Conservation (phyloP, 495 filamentous ascomycete species). For the Annulohypoxylon nitens region DNA sequence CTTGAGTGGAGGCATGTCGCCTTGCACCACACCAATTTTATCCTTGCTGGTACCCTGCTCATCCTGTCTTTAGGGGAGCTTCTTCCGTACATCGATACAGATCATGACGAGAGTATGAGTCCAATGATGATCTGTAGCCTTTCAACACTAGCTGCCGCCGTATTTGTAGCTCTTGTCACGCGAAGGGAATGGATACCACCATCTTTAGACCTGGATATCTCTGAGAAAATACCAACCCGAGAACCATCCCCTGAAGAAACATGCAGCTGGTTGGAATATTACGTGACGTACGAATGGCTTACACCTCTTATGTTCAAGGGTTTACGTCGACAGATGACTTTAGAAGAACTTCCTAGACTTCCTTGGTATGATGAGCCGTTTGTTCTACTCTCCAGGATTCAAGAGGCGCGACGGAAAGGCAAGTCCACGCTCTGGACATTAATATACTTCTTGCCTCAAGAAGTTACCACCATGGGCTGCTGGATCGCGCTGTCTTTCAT, state of each 20-base stretch:
- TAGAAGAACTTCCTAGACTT: constrained; percentile 62
- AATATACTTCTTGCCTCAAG: constrained; percentile 53
- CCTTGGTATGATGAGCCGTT: constrained; percentile 65
- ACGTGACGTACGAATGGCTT: constrained; percentile 64
- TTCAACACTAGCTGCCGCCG: constrained; percentile 47
- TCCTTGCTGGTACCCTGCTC: constrained; percentile 47
- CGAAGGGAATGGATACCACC: constrained; percentile 58
- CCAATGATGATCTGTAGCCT: constrained; percentile 45
- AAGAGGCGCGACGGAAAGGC: constrained; percentile 54
- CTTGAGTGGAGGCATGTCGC: constrained; percentile 55
- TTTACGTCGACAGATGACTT: constrained; percentile 56
- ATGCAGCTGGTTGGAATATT: constrained; percentile 62
- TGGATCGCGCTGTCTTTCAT: constrained; percentile 53
- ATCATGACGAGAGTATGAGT: constrained; percentile 32
- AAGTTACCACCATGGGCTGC: constrained; percentile 56
- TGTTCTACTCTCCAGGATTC: constrained; percentile 56
- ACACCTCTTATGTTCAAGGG: constrained; percentile 62
- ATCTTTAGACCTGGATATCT: constrained; percentile 45
- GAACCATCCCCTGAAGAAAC: constrained; percentile 62
- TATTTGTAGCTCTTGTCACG: constrained; percentile 52
- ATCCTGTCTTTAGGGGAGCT: constrained; percentile 46
- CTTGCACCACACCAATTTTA: constrained; percentile 57
- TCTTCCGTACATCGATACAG: constrained; percentile 51
- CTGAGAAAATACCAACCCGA: constrained; percentile 46
- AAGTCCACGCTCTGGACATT: constrained; percentile 60